These are phyloP conservation scores for Porcisia deanei DNA, from an alignment of 208 protist species.

Conservation along the genomic window DNA sequence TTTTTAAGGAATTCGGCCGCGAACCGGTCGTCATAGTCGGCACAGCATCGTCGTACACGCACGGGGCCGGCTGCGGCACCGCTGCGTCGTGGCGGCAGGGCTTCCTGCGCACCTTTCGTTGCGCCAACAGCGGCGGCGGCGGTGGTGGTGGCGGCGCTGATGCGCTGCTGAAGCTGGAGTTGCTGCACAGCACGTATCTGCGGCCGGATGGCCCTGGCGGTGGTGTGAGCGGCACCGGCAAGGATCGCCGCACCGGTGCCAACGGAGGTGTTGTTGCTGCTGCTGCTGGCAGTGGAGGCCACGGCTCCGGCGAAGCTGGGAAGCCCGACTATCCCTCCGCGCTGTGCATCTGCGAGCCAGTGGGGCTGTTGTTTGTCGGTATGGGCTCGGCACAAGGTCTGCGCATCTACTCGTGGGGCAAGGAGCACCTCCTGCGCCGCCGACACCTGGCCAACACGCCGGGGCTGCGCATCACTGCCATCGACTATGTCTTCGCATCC, in stretches of 20 bases:
- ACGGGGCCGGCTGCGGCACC: slow-evolving; percentile 64
- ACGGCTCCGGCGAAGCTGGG: not conserved
- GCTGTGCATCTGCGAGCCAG: slow-evolving; percentile 70
- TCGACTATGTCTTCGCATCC: slow-evolving; percentile 70
- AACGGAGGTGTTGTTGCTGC: not conserved
- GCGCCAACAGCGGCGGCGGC: slow-evolving; percentile 5
- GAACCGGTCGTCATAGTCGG: slow-evolving; percentile 76
- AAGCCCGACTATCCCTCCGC: slow-evolving; percentile 66
- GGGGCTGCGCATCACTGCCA: slow-evolving; percentile 63
- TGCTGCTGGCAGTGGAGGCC: not conserved
- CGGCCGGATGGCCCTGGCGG: slow-evolving; percentile 13
- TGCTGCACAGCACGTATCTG: slow-evolving; percentile 67
- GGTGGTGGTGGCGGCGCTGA: slow-evolving; percentile 6
- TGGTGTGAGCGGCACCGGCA: not conserved
- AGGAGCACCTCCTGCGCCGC: slow-evolving; percentile 66
- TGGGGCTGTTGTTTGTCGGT: slow-evolving; percentile 80
- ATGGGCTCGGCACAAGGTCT: slow-evolving; percentile 61
- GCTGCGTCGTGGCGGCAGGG: slow-evolving; percentile 55
- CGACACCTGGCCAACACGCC: slow-evolving; percentile 64
- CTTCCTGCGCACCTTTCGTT: slow-evolving; percentile 73
- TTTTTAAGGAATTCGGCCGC: slow-evolving; percentile 65
- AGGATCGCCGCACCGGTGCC: slow-evolving; percentile 6
- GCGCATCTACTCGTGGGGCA: slow-evolving; percentile 77
- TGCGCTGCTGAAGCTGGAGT: slow-evolving; percentile 48
- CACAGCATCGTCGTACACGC: slow-evolving; percentile 59